Evolutionary conservation across 129 eudicot genomes (phyloP), one percentile per base, ranked within the genome.

Genomic region (Pittosporum tobira): DNA sequence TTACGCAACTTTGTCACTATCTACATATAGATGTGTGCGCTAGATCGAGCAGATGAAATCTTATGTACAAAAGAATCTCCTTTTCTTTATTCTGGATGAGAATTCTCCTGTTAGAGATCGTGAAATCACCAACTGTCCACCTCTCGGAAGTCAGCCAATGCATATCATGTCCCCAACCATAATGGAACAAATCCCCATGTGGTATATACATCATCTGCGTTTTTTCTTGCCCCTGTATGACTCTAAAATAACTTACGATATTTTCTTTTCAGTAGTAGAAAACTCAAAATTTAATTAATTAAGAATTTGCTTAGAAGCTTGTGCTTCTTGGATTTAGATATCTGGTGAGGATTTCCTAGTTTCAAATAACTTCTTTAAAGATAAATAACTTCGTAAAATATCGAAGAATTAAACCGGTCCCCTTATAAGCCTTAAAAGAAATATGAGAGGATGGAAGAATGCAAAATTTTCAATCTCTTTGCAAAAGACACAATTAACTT

Each of bases 21-120:
- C n/a, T n/a, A n/a, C n/a, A n/a, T n/a, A n/a, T n/a, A n/a, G n/a
- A n/a, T n/a, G n/a, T n/a, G n/a, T n/a, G n/a, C n/a, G n/a, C n/a
- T n/a, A n/a, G n/a, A n/a, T n/a, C n/a, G n/a, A n/a, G n/a, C n/a
- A n/a, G n/a, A 21, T 28, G 60, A 43, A 54, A 54, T 54, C 60
- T 29, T 21, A 9, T 55, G 42, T 20, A 30, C n/a, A 8, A 55
- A 55, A 55, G n/a, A 25, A 30, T 55, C 60, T 30, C n/a, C 60
- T 55, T 30, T 55, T 55, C 37, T 31, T 55, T 22, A 43, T 55
- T 55, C 44, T 8, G 60, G 60, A 55, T 18, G 60, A 55, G 60
- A 55, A 30, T 30, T n/a, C 22, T 54, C 28, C 18, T 29, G 31
- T n/a, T 15, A 30, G 26, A 55, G 60, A 43, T 30, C n/a, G n/a